Evolutionary conservation across 768 basidiomycete genomes (phyloP).

Genomic region (Obba rivulosa): DNA sequence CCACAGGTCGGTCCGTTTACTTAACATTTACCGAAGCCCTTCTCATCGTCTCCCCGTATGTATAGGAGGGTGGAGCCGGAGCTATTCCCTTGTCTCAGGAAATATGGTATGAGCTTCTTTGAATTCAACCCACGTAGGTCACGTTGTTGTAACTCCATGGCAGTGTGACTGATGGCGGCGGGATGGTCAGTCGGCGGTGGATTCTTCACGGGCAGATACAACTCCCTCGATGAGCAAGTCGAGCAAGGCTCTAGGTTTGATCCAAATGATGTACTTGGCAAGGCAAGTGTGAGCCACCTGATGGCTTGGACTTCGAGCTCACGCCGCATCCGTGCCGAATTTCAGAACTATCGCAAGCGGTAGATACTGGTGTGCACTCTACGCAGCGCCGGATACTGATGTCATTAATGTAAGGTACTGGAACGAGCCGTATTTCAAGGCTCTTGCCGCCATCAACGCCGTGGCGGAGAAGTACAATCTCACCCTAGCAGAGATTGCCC

Average conservation of each 20-base stretch:
- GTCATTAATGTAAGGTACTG: too few species aligned
- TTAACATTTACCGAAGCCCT: background rate
- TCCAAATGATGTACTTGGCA: conserved; percentile 37
- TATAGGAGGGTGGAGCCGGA: conserved; percentile 33
- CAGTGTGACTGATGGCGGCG: conserved; percentile 21
- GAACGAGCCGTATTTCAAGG: conserved; percentile 49
- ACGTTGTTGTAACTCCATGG: background rate
- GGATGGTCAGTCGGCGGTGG: conserved; percentile 36
- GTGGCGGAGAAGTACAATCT: conserved; percentile 33
- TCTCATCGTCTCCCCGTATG: too few species aligned
- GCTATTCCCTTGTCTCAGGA: conserved; percentile 37
- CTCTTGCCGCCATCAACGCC: conserved; percentile 37
- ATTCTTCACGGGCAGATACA: conserved; percentile 36
- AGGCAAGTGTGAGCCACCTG: conserved; percentile 26
- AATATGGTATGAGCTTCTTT: conserved; percentile 35
- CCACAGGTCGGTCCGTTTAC: conserved; percentile 8
- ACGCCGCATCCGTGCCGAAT: too few species aligned
- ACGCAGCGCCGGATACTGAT: too few species aligned
- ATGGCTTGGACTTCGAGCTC: too few species aligned
- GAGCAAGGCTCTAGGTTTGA: conserved; percentile 57
- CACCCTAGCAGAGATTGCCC: conserved; percentile 35
- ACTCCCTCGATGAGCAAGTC: conserved; percentile 29
- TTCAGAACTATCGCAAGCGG: conserved; percentile 19
- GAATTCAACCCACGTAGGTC: conserved; percentile 36
- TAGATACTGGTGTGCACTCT: too few species aligned